Base-by-base conservation (phyloP, 2,329 filamentous ascomycete genomes). In the Paradendryphiella salina region DNA sequence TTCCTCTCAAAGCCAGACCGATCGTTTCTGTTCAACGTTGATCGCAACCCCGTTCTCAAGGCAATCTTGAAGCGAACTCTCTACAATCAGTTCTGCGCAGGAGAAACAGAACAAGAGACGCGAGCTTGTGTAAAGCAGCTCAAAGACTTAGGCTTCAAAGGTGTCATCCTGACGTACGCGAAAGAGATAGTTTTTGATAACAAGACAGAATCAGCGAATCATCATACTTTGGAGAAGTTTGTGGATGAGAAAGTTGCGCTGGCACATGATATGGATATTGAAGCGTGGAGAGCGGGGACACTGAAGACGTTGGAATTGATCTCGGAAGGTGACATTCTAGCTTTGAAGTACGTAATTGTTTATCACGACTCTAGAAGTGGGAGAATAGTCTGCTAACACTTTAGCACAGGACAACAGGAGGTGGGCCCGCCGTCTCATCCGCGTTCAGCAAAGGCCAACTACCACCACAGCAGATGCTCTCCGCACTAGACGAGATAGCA, bases 21-120 rank as follows among this genome's bases (percentile, higher is more conserved):
- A 15, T 61, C 55, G 5, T 69, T 67, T 29, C 44, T 79, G 3
- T 78, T 70, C 47, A 66, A 88, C 67, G 85, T 90, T 3, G 89
- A 95, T 65, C 79, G 76, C 41, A 96, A 96, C 66, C 83, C 84
- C 0, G 36, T 93, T 1, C 79, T 96, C n/a, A 84, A 85, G 35
- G 82, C 78, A 46, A 68, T 90, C 34, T 77, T 96, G 45, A 90
- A 90, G 68, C 82, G 86, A 67, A 94, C 89, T 0, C 89, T 96
- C 61, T 96, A 96, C 73, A 85, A 85, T 33, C 92, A 96, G 65
- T 96, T 96, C 70, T 96, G 92, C 71, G 90, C 90, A 0, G 92
- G 92, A 33, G 88, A 90, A 71, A 88, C 83, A 36, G 78, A 81
- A 1, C 60, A 70, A 3, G 88, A 96, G 72, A 87, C 95, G 4